These are phyloP conservation scores for Pichia californica DNA, from an alignment of 805 yeast species.

Conservation along the genomic window DNA sequence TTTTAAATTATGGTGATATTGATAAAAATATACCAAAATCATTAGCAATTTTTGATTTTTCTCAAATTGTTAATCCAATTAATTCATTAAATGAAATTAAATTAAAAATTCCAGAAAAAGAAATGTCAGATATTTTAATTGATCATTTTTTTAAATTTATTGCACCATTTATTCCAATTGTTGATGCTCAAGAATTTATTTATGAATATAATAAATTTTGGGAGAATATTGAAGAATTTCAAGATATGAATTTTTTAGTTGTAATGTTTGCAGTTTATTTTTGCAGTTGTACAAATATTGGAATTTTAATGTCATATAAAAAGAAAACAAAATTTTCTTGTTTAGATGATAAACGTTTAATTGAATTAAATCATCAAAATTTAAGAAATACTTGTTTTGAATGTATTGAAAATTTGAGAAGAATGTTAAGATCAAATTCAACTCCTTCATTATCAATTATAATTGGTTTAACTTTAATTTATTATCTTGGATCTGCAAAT, in stretches of 20 bases:
- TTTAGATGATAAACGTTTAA: neutral
- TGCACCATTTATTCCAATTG: slow-evolving; percentile 19
- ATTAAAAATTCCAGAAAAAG: slow-evolving; percentile 11
- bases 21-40: slow-evolving; percentile 10
- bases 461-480: slow-evolving; percentile 15
- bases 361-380: slow-evolving; percentile 4
- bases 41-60: slow-evolving; percentile 16
- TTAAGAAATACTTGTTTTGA: slow-evolving; percentile 14
- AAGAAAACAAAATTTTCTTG: neutral
- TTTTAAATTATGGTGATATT: slow-evolving; percentile 8
- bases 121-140: slow-evolving; percentile 13
- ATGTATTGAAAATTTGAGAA: slow-evolving; percentile 17
- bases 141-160: slow-evolving; percentile 17
- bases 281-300: slow-evolving; percentile 16
- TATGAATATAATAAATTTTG: slow-evolving; percentile 15
- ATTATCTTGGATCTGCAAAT: slow-evolving; percentile 19
- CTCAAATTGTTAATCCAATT: slow-evolving; percentile 13
- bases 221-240: slow-evolving; percentile 6
- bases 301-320: neutral
- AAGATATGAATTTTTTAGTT: slow-evolving; percentile 13
- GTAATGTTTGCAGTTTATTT: slow-evolving; percentile 18
- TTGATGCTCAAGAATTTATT: slow-evolving; percentile 18
- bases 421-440: slow-evolving; percentile 12
- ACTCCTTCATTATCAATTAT: slow-evolving; percentile 19
- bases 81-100: slow-evolving; percentile 7